Evolutionary conservation across 2,329 filamentous ascomycete species (phyloP).

Genomic region (Sphaerulina musiva): DNA sequence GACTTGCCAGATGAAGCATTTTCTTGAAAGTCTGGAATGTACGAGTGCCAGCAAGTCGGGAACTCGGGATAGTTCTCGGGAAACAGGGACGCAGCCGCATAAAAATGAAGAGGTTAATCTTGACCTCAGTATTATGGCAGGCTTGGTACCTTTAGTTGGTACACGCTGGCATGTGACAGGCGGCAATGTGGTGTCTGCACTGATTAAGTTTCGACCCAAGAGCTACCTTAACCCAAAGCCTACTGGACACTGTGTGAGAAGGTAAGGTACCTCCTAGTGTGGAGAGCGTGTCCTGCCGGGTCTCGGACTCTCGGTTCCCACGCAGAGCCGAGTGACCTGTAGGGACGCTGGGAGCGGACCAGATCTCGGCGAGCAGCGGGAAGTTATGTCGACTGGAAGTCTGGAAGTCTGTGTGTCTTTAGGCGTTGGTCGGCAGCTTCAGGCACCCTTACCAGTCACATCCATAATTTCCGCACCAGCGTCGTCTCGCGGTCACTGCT

Average conservation of each 20-base stretch:
- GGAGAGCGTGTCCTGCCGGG: background rate
- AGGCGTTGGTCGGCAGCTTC: background rate
- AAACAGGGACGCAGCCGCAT: background rate
- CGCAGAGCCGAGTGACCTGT: background rate
- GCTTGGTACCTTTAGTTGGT: background rate
- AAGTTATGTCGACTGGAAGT: background rate
- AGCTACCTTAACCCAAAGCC: background rate
- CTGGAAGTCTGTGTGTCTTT: background rate
- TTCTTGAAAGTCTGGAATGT: background rate
- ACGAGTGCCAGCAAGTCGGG: background rate
- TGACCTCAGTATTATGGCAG: background rate
- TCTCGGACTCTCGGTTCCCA: background rate
- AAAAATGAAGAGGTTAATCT: background rate
- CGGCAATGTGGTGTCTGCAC: background rate
- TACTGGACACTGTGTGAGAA: background rate
- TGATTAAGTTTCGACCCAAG: background rate
- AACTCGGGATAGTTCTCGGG: slow-evolving; percentile 1
- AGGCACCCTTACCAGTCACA: no score
- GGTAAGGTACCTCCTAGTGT: no score
- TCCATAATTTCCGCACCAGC: no score
- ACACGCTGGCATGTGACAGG: slow-evolving; percentile 4
- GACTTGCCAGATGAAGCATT: slow-evolving; percentile 1
- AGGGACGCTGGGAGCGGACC: background rate
- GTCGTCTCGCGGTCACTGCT: no score
- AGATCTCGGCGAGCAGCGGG: background rate